Evolutionary conservation across 768 basidiomycete species (phyloP).

Genomic region (Ramaria sp.): DNA sequence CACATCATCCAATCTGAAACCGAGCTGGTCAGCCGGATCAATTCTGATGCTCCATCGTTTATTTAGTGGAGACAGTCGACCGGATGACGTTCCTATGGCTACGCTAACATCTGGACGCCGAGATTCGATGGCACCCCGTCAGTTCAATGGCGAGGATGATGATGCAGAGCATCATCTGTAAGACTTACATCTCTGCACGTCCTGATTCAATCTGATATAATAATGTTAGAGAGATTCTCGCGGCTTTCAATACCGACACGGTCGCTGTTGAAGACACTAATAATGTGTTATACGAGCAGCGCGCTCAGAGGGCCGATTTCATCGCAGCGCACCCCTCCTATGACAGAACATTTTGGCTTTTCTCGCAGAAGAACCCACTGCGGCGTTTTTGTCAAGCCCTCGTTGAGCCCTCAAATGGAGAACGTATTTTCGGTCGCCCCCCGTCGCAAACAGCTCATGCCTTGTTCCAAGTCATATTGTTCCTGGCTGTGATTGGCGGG

Average conservation of each 20-base stretch:
- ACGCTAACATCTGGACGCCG: slow-evolving; percentile 33
- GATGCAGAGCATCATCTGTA: slow-evolving; percentile 62
- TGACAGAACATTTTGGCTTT: slow-evolving; percentile 84
- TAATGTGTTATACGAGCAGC: slow-evolving; percentile 58
- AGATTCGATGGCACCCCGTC: slow-evolving; percentile 20
- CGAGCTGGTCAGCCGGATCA: slow-evolving; percentile 45
- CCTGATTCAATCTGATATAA: background rate
- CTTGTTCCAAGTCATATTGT: slow-evolving; percentile 63
- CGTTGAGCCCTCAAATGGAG: slow-evolving; percentile 73
- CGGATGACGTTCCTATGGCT: slow-evolving; percentile 48
- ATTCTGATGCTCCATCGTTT: slow-evolving; percentile 51
- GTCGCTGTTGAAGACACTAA: slow-evolving; percentile 39
- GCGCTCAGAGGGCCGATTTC: slow-evolving; percentile 75
- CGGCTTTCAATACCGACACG: slow-evolving; percentile 46
- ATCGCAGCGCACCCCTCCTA: slow-evolving; percentile 83
- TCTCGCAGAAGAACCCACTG: slow-evolving; percentile 66
- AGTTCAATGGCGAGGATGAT: slow-evolving; percentile 38
- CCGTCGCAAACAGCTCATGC: slow-evolving; percentile 55
- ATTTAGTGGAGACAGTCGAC: slow-evolving; percentile 44
- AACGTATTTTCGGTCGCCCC: slow-evolving; percentile 76
- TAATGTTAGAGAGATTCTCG: slow-evolving; percentile 50
- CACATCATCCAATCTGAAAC: slow-evolving; percentile 23
- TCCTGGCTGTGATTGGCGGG: slow-evolving; percentile 68
- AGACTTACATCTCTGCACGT: slow-evolving; percentile 17
- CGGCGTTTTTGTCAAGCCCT: slow-evolving; percentile 73